These are phyloP conservation scores for Apiospora marii DNA, from an alignment of 2,329 filamentous ascomycete genomes.

Conservation along the genomic window DNA sequence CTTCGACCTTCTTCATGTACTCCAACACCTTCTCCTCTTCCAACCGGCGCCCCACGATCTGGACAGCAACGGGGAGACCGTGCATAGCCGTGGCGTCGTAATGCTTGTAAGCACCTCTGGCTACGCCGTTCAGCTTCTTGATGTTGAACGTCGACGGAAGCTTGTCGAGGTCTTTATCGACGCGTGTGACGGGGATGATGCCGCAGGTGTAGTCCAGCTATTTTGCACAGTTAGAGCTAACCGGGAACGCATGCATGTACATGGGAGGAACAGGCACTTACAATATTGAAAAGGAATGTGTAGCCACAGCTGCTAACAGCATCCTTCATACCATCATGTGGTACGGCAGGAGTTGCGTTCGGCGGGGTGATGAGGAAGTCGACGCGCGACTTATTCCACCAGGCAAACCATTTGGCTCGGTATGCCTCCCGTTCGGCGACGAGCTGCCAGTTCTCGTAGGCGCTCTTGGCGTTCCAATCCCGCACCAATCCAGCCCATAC, in stretches of 20 bases:
- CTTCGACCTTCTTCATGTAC: slow-evolving; percentile 81
- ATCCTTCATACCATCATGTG: slow-evolving; percentile 85
- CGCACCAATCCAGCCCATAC: slow-evolving; percentile 81
- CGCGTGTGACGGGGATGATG: slow-evolving; percentile 84
- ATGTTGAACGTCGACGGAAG: slow-evolving; percentile 68
- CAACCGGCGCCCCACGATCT: slow-evolving; percentile 80
- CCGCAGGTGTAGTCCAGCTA: slow-evolving; percentile 87
- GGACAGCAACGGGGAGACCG: slow-evolving; percentile 85
- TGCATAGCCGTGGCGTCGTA: slow-evolving; percentile 87
- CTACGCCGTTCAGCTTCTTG: slow-evolving; percentile 77
- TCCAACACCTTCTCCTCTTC: slow-evolving; percentile 89
- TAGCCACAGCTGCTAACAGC: slow-evolving; percentile 89
- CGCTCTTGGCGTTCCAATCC: slow-evolving; percentile 76
- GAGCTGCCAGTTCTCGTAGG: slow-evolving; percentile 83
- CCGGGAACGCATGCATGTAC: not conserved
- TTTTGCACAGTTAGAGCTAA: slow-evolving; percentile 27
- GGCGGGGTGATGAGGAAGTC: slow-evolving; percentile 86
- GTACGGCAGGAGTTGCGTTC: slow-evolving; percentile 89
- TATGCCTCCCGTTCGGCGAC: slow-evolving; percentile 80
- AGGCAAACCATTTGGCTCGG: slow-evolving; percentile 80
- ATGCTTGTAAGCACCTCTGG: slow-evolving; percentile 82
- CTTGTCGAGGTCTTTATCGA: slow-evolving; percentile 73
- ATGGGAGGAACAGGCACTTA: slow-evolving; percentile 49
- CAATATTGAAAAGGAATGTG: slow-evolving; percentile 91
- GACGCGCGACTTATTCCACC: slow-evolving; percentile 77